These are phyloP conservation scores for Helotiales sp. DNA, from an alignment of 2,329 filamentous ascomycete species.

Conservation along the genomic window DNA sequence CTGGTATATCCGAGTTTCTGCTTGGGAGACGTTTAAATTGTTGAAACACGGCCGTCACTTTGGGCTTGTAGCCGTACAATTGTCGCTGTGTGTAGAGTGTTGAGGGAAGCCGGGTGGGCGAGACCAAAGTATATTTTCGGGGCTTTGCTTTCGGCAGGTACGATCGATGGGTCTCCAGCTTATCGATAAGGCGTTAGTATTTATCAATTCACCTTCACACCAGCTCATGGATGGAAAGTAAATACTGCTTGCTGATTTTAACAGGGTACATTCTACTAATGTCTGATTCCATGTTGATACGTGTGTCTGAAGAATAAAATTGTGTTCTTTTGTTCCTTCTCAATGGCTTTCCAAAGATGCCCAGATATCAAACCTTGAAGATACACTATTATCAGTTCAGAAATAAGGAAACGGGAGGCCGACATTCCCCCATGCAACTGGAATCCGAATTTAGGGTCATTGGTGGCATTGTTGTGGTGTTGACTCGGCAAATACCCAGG, in stretches of 20 bases:
- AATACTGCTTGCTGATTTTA: too few relatives aligned
- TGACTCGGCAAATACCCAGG: neutral
- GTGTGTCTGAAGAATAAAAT: too few relatives aligned
- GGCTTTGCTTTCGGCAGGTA: conserved; percentile 7
- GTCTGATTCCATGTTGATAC: too few relatives aligned
- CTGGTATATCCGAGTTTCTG: neutral
- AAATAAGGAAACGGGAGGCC: too few relatives aligned
- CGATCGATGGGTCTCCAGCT: conserved; percentile 12
- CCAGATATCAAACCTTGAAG: too few relatives aligned
- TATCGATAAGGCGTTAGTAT: conserved; percentile 26
- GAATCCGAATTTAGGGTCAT: too few relatives aligned
- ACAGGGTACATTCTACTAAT: too few relatives aligned
- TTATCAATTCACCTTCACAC: neutral
- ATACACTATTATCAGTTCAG: too few relatives aligned
- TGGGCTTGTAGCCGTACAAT: neutral
- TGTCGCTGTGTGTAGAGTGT: neutral
- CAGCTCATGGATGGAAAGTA: too few relatives aligned
- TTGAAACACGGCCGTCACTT: neutral
- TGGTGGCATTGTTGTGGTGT: neutral
- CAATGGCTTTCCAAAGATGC: too few relatives aligned
- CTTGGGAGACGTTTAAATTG: neutral
- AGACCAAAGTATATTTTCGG: conserved; percentile 29
- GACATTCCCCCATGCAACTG: too few relatives aligned
- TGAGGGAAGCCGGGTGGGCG: conserved; percentile 21
- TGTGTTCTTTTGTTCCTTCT: too few relatives aligned